These are phyloP conservation scores for Pseudotsuga menziesii DNA, from an alignment of 75 land plant species.

Conservation along the genomic window DNA sequence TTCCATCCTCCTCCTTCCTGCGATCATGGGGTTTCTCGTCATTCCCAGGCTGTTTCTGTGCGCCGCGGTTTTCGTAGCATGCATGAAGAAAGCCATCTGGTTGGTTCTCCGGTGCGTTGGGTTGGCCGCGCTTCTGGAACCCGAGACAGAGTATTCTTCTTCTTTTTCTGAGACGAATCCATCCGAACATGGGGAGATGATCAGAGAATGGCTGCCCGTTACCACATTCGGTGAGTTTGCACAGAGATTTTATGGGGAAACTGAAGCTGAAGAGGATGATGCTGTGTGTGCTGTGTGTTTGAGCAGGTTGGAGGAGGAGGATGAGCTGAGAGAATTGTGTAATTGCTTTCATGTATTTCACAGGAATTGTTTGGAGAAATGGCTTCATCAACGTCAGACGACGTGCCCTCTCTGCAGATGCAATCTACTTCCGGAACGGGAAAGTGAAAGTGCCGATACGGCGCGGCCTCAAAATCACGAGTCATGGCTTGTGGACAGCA, in stretches of 20 bases:
- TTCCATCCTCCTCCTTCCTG: neutral
- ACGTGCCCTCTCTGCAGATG: conserved; percentile 53
- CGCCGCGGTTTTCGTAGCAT: conserved; percentile 24
- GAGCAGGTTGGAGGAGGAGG: conserved; percentile 24
- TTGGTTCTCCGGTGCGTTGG: conserved; percentile 24
- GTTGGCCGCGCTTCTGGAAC: conserved; percentile 34
- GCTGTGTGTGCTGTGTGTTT: conserved; percentile 41
- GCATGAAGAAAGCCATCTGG: conserved; percentile 11
- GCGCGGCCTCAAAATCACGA: neutral
- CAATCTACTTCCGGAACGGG: conserved; percentile 5
- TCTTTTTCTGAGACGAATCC: no score
- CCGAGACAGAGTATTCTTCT: conserved; percentile 3
- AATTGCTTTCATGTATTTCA: conserved; percentile 53
- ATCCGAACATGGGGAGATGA: conserved; percentile 25
- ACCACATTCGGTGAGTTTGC: conserved; percentile 27
- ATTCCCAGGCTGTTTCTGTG: conserved; percentile 35
- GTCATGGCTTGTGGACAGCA: neutral
- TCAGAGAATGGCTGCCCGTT: conserved; percentile 45
- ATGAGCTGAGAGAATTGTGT: conserved; percentile 27
- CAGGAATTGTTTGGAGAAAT: conserved; percentile 41
- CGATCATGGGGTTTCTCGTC: conserved; percentile 43
- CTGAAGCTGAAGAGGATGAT: conserved; percentile 15
- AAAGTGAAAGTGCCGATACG: neutral
- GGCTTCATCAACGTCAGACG: conserved; percentile 39
- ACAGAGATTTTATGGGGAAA: no score